These are phyloP conservation scores for Gossypioides kirkii DNA, from an alignment of 345 rosid species.

Conservation along the genomic window DNA sequence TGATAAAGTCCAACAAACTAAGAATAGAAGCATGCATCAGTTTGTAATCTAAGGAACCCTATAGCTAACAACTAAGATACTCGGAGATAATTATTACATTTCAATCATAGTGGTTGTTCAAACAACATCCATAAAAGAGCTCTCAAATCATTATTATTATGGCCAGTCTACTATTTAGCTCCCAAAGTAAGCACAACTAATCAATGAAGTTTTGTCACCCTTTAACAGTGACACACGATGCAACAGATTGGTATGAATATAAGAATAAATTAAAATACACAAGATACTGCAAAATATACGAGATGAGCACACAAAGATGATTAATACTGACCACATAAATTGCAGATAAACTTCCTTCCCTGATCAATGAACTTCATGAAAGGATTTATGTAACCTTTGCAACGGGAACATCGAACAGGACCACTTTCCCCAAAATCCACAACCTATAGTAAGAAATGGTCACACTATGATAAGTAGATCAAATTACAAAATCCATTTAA, in stretches of 20 bases:
- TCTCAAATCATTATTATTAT: background rate
- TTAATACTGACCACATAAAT: constrained; percentile 58
- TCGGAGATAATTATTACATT: background rate
- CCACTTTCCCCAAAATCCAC: constrained; percentile 95
- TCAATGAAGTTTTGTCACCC: background rate
- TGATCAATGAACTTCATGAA: constrained; percentile 90
- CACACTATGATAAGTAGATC: constrained; percentile 3
- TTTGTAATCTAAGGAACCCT: background rate
- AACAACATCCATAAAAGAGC: background rate
- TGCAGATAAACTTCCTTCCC: constrained; percentile 82
- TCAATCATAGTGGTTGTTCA: background rate
- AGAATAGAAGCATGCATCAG: background rate
- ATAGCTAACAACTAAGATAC: background rate
- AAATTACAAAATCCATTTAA: background rate
- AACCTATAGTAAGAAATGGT: constrained; percentile 39
- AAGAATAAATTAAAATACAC: background rate
- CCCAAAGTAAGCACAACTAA: background rate
- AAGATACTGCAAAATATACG: background rate
- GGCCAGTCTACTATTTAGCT: background rate
- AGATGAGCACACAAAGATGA: constrained; percentile 9
- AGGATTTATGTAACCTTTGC: constrained; percentile 95
- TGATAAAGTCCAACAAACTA: background rate
- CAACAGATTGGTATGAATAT: background rate
- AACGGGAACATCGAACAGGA: constrained; percentile 87
- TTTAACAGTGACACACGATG: background rate